A percentile compares a stretch with the other conserved stretches of the same genome.
phyloP scores from a whole-genome alignment of 495 filamentous ascomycete species.

The Clavariopsis aquatica region DNA sequence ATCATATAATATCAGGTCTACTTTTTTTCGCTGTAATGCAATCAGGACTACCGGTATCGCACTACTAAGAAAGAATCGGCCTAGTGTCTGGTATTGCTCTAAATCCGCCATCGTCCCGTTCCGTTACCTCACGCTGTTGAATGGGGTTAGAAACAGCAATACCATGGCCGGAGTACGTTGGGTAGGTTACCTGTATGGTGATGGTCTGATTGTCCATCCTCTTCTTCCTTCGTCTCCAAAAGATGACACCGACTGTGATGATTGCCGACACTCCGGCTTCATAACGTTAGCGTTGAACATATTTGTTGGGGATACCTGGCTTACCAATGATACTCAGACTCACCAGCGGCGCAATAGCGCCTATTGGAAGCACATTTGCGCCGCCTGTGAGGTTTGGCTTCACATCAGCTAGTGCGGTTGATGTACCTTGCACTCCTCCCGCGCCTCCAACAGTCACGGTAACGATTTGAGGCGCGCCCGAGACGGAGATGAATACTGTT shows the following conservation, averaged over 20 bases:
- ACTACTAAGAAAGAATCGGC: background rate
- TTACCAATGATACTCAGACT: conserved; percentile 1
- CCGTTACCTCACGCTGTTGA: background rate
- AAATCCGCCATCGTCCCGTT: background rate
- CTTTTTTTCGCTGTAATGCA: background rate
- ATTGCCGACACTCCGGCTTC: background rate
- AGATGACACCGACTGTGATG: background rate
- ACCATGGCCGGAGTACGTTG: no score
- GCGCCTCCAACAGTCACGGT: background rate
- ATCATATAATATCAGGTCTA: no score
- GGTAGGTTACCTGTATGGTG: background rate
- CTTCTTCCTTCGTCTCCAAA: conserved; percentile 5
- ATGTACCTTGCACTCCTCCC: background rate
- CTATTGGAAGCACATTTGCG: background rate
- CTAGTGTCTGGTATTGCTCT: background rate
- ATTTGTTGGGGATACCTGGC: background rate
- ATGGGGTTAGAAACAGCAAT: background rate
- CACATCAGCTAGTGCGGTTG: background rate
- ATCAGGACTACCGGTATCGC: no score
- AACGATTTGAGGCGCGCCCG: background rate
- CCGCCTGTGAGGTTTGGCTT: background rate
- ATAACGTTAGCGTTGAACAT: background rate
- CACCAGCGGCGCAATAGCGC: background rate
- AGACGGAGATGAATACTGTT: background rate
- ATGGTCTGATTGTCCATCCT: background rate